These are phyloP conservation scores for Ogataea methanolica DNA, from an alignment of 805 yeast genomes.

Conservation along the genomic window DNA sequence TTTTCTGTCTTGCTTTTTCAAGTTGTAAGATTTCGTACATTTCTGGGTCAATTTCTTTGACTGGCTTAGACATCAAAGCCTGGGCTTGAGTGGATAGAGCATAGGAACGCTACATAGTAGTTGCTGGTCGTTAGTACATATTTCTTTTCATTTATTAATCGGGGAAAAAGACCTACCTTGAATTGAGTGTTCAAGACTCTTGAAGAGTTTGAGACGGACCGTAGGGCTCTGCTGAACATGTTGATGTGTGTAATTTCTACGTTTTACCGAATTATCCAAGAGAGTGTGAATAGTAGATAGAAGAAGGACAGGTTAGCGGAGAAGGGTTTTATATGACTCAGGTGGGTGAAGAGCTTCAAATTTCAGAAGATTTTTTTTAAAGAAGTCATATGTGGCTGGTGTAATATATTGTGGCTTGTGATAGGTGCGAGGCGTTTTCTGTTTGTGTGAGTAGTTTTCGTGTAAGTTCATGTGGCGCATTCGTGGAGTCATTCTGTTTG, in stretches of 20 bases:
- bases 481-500: too few species aligned
- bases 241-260: neutral
- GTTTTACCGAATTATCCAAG: neutral
- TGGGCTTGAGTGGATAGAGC: constrained; percentile 45
- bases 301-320: neutral
- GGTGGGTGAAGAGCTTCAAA: neutral
- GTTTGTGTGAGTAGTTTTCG: too few species aligned
- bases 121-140: neutral
- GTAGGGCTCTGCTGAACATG: constrained; percentile 8
- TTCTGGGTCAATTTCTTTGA: constrained; percentile 71
- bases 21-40: constrained; percentile 66
- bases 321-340: too few species aligned
- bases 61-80: constrained; percentile 52
- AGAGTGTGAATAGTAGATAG: neutral
- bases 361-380: neutral
- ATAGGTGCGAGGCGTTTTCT: too few species aligned
- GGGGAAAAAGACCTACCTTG: constrained; percentile 6
- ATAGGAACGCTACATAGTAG: constrained; percentile 24
- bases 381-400: too few species aligned
- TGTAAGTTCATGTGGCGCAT: too few species aligned
- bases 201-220: neutral
- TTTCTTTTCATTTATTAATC: too few species aligned
- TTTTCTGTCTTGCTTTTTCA: constrained; percentile 88
- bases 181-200: constrained; percentile 4
- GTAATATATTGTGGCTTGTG: too few species aligned